Base-by-base conservation (phyloP, 2,329 filamentous ascomycete genomes). In the Venturia aucupariae region DNA sequence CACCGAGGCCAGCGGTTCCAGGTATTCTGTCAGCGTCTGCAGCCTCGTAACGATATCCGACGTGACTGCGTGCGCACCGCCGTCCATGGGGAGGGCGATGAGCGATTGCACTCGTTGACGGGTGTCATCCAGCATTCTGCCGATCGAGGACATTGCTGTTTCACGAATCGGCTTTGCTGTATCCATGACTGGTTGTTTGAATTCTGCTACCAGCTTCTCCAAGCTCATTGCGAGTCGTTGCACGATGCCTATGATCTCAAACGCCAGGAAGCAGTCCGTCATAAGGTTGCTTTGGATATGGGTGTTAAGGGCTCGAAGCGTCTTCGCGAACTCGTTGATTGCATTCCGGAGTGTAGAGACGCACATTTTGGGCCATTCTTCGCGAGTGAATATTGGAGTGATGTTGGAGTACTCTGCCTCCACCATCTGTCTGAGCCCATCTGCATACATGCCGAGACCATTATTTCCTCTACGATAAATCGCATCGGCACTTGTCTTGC, bases 231-330 rank as follows among this genome's bases (percentile, higher is more conserved):
- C 92, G 60, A 96, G 81, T 15, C 83, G 84, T 0, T 90, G 90
- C 59, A 97, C 86, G 66, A 97, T 90, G 71, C 96, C 93, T 39
- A 95, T 90, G 39, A 97, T 90, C 73, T 99, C 94, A 74, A 96
- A 99, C 8, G 92, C 92, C 60, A 99, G 83, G 74, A 90, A 97
- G 75, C 93, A 97, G 74, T 99, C 94, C 0, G 91, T 96, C 68
- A 86, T 84, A 46, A 97, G 79, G 72, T 97, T 92, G 48, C 84
- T 80, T 72, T 92, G 92, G 75, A 97, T 92, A 71, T 97, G 92
- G 61, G 85, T 83, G 74, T 97, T 97, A 39, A 99, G 81, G 71
- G 97, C 93, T 35, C 90, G 86, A 63, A 97, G 76, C 0, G 94
- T 97, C 69, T 90, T 87, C 6, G 89, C 86, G 69, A 97, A 89